phyloP scores from a whole-genome alignment of 2,329 filamentous ascomycete species.

The Arthrobotrys iridis region DNA sequence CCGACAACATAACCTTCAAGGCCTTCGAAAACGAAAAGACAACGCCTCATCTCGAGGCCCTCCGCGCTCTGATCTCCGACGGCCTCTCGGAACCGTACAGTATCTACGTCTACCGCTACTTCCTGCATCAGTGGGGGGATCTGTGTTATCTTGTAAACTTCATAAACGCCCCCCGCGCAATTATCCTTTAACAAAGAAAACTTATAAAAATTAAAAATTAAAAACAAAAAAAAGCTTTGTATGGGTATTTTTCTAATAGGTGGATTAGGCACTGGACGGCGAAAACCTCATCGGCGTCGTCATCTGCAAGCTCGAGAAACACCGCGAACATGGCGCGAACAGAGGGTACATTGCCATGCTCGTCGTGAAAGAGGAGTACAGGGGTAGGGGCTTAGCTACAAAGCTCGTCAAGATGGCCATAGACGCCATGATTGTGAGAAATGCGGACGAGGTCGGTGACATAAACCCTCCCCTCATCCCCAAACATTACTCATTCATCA shows the following conservation, averaged over 20 bases:
- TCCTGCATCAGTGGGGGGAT: conserved; percentile 96
- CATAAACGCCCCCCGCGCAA: not conserved
- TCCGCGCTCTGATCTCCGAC: conserved; percentile 91
- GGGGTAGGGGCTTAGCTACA: conserved; percentile 84
- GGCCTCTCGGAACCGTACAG: conserved; percentile 98
- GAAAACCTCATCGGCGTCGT: conserved; percentile 84
- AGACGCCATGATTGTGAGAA: conserved; percentile 83
- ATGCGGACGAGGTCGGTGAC: conserved; percentile 78
- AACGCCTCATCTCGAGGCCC: conserved; percentile 78
- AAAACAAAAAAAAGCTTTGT: no score
- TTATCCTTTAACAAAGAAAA: not conserved
- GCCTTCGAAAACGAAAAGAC: conserved; percentile 63
- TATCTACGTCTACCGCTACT: conserved; percentile 99
- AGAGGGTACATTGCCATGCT: conserved; percentile 99
- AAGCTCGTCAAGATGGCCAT: conserved; percentile 88
- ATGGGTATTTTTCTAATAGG: no score
- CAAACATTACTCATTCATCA: conserved; percentile 3
- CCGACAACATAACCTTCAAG: conserved; percentile 39
- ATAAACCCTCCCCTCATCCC: not conserved
- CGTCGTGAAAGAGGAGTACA: conserved; percentile 81
- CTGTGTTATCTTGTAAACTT: conserved; percentile 86
- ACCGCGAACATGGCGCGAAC: conserved; percentile 81
- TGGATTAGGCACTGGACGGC: conserved; percentile 69
- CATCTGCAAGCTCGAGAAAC: conserved; percentile 91
- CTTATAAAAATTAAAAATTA: not conserved